Evolutionary conservation across 2,329 filamentous ascomycete species (phyloP), one percentile per base, ranked within the genome.

Genomic region (Bipolaris zeicola): DNA sequence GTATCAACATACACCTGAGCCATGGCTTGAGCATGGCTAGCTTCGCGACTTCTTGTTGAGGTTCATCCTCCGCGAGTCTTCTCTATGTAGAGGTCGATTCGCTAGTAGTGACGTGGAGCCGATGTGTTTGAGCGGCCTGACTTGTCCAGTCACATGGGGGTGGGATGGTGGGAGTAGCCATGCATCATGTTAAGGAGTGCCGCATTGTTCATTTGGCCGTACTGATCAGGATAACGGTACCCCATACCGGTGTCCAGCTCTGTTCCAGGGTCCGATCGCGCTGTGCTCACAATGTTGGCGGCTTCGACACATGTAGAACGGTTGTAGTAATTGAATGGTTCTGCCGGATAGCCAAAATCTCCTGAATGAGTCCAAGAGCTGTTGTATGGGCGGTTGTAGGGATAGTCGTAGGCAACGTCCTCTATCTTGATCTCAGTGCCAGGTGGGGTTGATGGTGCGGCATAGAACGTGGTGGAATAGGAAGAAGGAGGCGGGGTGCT

Each of bases 201-300:
- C 1, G 73, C 62, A 60, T 80, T 80, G 48, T 78, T 71, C n/a
- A 81, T 77, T 20, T 77, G 71, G 51, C 77, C 81, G 37, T 80
- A 74, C 51, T 73, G 70, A 7, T 67, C 71, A 24, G 70, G 63
- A 5, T 58, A 64, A 28, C 66, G 52, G 52, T 78, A 81, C 20
- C 78, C 78, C 4, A 81, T 65, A 7, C 79, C 77, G 14, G 64
- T 63, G 38, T 78, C 77, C 6, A 81, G 58, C 13, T 76, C 71
- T 6, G 72, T 62, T 0, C 72, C 76, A 20, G 75, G 68, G 11
- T 76, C 72, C 3, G 73, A 70, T 31, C 76, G 72, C 74, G 82
- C 79, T 6, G 68, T 76, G 13, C 78, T 75, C 28, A 82, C 80
- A 39, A 81, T 77, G 45, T 79, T 77, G 10, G 79, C 74, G 16